Evolutionary conservation across 2,329 filamentous ascomycete genomes (phyloP), one percentile per base, ranked within the genome.

Genomic region (Arthrinium phaeospermum): DNA sequence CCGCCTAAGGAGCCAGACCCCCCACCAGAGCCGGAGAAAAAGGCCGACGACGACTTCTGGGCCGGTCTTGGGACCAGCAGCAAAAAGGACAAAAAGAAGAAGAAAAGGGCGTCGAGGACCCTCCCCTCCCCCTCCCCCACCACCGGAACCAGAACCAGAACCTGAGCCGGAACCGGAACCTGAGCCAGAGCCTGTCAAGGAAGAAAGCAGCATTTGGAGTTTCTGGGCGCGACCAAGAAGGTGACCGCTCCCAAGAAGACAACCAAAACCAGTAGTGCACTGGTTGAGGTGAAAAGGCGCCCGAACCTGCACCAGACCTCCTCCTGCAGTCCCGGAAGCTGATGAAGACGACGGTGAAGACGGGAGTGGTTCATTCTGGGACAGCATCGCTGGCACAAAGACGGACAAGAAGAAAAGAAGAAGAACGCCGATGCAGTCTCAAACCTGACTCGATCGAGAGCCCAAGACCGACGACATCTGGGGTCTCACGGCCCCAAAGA

Each of bases 221-320:
- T 86, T 87, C 68, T 91, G 89, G 87, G 86, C 45, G 88, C 86
- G 14, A 89, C 89, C 77, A 89, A 89, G 74, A 71, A 71, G 45
- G 51, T 30, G 7, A 44, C 16, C 24, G 37, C 72, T 13, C 83
- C 71, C 71, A 84, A 83, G 72, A 82, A 82, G 53, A 79, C 76
- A 69, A 74, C 74, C 72, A 77, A 78, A 73, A 71, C 67, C n/a
- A 77, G 72, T 46, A 75, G 72, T 70, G 72, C 75, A 49, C 71
- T 76, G 68, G 71, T 75, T 30, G 77, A 79, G 71, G 16, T 77
- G 22, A 78, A 24, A 75, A 74, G 41, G 72, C 70, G 24, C 71
- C 53, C 24, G 76, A 75, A 64, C 67, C 70, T 2, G 75, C 75
- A 19, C 70, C 74, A 53, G 70, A 74, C 41, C 74, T 16, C 72